These are phyloP conservation scores for Chara braunii DNA, from an alignment of 139 green algal species.

Conservation along the genomic window DNA sequence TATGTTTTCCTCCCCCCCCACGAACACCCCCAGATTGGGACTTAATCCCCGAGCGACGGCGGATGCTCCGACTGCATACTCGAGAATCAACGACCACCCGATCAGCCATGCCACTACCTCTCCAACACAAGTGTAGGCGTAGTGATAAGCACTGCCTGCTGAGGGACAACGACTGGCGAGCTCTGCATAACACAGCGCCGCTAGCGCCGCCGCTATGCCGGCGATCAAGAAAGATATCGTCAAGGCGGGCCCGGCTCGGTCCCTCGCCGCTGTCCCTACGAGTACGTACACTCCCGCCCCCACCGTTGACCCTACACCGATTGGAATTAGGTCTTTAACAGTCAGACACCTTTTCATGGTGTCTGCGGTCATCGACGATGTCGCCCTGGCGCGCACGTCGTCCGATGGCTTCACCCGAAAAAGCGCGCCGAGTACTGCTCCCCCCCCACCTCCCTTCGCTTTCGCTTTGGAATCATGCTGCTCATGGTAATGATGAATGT, in stretches of 20 bases:
- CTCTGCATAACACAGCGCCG: constrained; percentile 39
- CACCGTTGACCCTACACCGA: constrained; percentile 24
- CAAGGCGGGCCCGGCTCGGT: constrained; percentile 12
- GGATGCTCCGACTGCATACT: constrained; percentile 30
- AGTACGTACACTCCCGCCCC: constrained; percentile 29
- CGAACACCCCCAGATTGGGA: constrained; percentile 28
- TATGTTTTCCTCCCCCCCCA: constrained; percentile 8
- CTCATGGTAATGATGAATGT: no score
- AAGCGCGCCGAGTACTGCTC: no score
- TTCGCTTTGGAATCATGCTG: no score
- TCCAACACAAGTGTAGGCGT: constrained; percentile 33
- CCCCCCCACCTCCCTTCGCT: no score
- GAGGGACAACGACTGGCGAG: constrained; percentile 32
- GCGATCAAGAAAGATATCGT: constrained; percentile 29
- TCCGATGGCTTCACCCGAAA: no score
- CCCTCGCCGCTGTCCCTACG: constrained; percentile 15
- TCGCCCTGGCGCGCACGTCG: no score
- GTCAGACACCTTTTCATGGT: no score
- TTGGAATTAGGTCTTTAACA: no score
- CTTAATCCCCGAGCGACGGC: constrained; percentile 31
- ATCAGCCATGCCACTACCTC: constrained; percentile 39
- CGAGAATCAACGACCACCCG: constrained; percentile 38
- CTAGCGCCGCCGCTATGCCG: constrained; percentile 9
- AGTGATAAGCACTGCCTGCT: constrained; percentile 34
- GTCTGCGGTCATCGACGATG: no score